These are phyloP conservation scores for Cutaneotrichosporon arboriforme DNA, from an alignment of 1,284 basidiomycete genomes.

Conservation along the genomic window DNA sequence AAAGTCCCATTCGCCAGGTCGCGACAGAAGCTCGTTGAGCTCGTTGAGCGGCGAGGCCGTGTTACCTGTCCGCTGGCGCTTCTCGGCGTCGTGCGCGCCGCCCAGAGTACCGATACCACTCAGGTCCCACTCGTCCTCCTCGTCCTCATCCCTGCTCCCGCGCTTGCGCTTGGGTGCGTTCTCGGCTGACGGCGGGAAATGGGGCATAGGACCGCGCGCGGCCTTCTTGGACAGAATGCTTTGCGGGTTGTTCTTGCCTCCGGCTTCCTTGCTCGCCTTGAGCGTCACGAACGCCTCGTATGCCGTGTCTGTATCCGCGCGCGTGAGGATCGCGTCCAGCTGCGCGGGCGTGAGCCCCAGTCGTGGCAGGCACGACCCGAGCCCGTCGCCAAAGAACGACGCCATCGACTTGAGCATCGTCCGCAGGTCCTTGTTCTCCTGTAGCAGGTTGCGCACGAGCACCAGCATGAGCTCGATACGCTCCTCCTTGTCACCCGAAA, in stretches of 20 bases:
- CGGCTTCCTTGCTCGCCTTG: constrained; percentile 42
- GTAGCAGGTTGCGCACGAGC: constrained; percentile 78
- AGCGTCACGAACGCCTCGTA: constrained; percentile 71
- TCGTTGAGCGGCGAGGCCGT: neutral
- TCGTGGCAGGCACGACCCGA: constrained; percentile 62
- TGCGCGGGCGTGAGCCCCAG: constrained; percentile 67
- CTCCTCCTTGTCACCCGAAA: constrained; percentile 83
- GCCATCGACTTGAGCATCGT: constrained; percentile 67
- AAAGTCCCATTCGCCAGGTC: constrained; percentile 15
- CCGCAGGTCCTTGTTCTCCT: constrained; percentile 78
- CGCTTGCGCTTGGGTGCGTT: constrained; percentile 29
- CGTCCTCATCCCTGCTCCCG: constrained; percentile 4
- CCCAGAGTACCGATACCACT: too few species aligned
- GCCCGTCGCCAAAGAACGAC: constrained; percentile 72
- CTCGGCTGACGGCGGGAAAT: constrained; percentile 1
- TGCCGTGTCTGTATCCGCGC: constrained; percentile 81
- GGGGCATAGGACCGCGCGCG: neutral
- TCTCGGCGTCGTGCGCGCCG: too few species aligned
- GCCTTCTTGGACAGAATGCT: constrained; percentile 2
- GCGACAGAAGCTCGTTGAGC: neutral
- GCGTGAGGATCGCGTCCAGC: constrained; percentile 72
- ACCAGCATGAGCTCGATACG: constrained; percentile 72
- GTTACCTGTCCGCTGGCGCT: neutral
- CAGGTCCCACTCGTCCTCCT: neutral
- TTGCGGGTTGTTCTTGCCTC: constrained; percentile 7